Conservation (phyloP, 1,284 basidiomycete genomes). For the Stereum hirsutum region DNA sequence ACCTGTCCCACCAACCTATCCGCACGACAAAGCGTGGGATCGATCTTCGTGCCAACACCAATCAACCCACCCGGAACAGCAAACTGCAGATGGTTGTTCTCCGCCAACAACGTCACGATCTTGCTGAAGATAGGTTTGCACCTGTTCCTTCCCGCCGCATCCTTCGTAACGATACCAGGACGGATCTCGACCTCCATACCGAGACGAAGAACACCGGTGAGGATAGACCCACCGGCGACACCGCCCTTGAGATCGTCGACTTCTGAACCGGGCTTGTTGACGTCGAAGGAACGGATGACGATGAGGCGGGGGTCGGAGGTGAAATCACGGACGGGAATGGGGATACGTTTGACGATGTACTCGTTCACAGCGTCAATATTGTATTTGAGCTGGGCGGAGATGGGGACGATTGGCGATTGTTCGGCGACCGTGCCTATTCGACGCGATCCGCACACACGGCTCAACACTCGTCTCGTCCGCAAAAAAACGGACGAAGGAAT, state of each 20-base stretch:
- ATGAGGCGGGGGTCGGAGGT: conserved; percentile 87
- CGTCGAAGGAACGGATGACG: conserved; percentile 99
- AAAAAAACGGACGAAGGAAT: background rate
- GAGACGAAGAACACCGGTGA: conserved; percentile 85
- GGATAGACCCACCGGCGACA: conserved; percentile 94
- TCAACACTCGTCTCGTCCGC: background rate
- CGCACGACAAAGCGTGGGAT: conserved; percentile 94
- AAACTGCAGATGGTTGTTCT: conserved; percentile 91
- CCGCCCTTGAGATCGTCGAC: conserved; percentile 97
- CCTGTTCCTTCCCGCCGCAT: conserved; percentile 81
- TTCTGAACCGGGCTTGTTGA: conserved; percentile 97
- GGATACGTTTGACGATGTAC: conserved; percentile 96
- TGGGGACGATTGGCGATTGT: conserved; percentile 95
- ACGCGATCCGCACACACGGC: background rate
- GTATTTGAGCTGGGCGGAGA: conserved; percentile 97
- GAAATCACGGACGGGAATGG: conserved; percentile 92
- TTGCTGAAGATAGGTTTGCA: conserved; percentile 92
- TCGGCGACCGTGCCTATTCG: conserved; percentile 91
- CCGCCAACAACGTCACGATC: conserved; percentile 89
- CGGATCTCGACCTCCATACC: conserved; percentile 97
- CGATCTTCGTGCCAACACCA: conserved; percentile 95
- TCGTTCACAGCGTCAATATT: conserved; percentile 99
- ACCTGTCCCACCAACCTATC: conserved; percentile 97
- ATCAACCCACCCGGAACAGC: conserved; percentile 97
- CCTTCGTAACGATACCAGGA: conserved; percentile 96